phyloP scores from a whole-genome alignment of 805 yeast species.

The Wickerhamomyces ciferrii region DNA sequence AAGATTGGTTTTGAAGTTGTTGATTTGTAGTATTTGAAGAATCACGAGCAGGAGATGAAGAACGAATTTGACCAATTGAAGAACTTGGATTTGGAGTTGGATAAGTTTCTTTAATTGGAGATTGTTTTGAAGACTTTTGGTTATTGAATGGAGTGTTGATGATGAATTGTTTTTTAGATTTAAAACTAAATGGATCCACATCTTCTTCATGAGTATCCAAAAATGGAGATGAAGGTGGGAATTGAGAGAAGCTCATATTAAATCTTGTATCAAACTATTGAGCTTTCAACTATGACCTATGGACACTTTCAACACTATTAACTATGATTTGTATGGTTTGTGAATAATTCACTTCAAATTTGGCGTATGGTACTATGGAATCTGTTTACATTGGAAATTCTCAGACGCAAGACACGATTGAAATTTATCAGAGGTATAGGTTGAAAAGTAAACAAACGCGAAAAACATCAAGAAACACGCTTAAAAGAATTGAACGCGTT shows the following conservation, averaged over 20 bases:
- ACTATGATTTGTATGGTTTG: too few relatives aligned
- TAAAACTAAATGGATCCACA: slow-evolving; percentile 9
- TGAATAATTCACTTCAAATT: too few relatives aligned
- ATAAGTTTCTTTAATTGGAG: slow-evolving; percentile 30
- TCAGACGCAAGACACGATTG: not conserved
- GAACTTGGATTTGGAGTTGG: slow-evolving; percentile 77
- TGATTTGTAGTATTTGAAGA: not conserved
- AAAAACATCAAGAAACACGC: too few relatives aligned
- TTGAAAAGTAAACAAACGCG: slow-evolving; percentile 2
- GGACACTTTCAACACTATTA: too few relatives aligned
- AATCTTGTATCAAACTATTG: not conserved
- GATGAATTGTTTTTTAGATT: slow-evolving; percentile 13
- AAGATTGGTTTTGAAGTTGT: not conserved
- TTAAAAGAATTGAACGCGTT: too few relatives aligned
- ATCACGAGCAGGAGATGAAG: slow-evolving; percentile 28
- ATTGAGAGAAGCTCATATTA: slow-evolving; percentile 12
- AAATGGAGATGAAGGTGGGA: slow-evolving; percentile 36
- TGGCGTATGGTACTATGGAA: not conserved
- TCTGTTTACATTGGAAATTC: not conserved
- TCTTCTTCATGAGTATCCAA: slow-evolving; percentile 15
- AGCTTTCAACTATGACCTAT: not conserved
- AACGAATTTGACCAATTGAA: slow-evolving; percentile 34
- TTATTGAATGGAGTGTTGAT: slow-evolving; percentile 17
- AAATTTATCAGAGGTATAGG: not conserved
- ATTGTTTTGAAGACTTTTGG: not conserved